phyloP scores from a whole-genome alignment of 768 basidiomycete genomes.

The Leccinum disarticulatum region DNA sequence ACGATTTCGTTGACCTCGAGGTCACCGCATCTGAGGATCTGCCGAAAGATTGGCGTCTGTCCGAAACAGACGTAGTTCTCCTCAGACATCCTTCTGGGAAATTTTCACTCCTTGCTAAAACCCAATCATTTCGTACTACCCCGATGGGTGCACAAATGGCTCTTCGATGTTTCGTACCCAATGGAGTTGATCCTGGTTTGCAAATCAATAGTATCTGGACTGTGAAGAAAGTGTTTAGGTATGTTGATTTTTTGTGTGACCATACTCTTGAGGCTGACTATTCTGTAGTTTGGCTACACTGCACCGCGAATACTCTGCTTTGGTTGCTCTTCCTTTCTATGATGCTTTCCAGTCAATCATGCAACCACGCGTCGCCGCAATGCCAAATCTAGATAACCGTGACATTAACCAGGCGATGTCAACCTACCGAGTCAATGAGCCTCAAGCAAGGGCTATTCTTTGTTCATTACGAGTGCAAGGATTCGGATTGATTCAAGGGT shows the following conservation, averaged over 20 bases:
- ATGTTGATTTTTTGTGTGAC: not conserved
- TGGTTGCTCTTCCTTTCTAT: constrained; percentile 80
- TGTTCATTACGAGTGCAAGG: constrained; percentile 70
- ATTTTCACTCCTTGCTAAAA: constrained; percentile 70
- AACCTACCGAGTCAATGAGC: constrained; percentile 80
- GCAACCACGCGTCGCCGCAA: constrained; percentile 56
- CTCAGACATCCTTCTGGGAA: constrained; percentile 58
- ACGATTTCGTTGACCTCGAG: constrained; percentile 84
- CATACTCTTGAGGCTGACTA: constrained; percentile 5
- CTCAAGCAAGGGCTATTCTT: constrained; percentile 88
- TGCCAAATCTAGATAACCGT: constrained; percentile 42
- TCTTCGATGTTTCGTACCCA: constrained; percentile 52
- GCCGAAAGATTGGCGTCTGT: constrained; percentile 69
- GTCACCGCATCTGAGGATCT: constrained; percentile 56
- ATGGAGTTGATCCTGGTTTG: constrained; percentile 57
- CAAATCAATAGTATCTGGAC: constrained; percentile 67
- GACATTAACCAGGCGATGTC: constrained; percentile 68
- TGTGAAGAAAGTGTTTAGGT: constrained; percentile 84
- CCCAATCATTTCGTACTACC: constrained; percentile 44
- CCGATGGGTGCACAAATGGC: constrained; percentile 53
- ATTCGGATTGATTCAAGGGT: constrained; percentile 96
- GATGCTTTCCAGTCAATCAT: constrained; percentile 74
- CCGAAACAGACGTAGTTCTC: constrained; percentile 85
- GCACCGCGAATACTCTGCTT: constrained; percentile 88
- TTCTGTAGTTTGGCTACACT: constrained; percentile 77